phyloP scores from a whole-genome alignment of 2,329 filamentous ascomycete genomes.

The Alternaria atra region DNA sequence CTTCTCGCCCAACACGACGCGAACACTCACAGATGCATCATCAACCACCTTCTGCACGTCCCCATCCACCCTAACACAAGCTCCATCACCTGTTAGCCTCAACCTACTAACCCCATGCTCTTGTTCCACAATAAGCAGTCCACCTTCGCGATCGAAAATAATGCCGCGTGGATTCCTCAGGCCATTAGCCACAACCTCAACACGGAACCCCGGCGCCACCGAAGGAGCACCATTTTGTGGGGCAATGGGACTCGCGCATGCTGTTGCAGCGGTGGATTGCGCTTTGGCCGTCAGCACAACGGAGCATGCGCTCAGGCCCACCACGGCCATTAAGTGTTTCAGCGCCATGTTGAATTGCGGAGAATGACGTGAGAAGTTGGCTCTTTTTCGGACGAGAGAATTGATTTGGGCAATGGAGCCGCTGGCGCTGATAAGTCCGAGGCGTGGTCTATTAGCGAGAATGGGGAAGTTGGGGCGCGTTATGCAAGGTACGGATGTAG shows the following conservation, averaged over 20 bases:
- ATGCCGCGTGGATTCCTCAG: conserved; percentile 58
- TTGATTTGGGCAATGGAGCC: conserved; percentile 2
- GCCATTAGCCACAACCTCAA: conserved; percentile 57
- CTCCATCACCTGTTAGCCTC: conserved; percentile 43
- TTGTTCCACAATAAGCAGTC: conserved; percentile 60
- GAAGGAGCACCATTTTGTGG: conserved; percentile 53
- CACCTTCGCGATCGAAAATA: conserved; percentile 58
- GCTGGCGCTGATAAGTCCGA: conserved; percentile 2
- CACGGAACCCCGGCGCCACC: conserved; percentile 54
- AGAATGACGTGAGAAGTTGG: conserved; percentile 24
- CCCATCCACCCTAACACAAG: conserved; percentile 42
- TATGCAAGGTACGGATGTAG: conserved; percentile 18
- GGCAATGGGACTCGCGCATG: conserved; percentile 50
- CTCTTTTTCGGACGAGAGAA: neutral
- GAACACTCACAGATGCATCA: conserved; percentile 39
- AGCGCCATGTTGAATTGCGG: conserved; percentile 27
- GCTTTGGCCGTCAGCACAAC: conserved; percentile 34
- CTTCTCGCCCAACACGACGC: neutral
- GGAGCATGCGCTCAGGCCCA: conserved; percentile 25
- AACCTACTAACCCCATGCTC: conserved; percentile 52
- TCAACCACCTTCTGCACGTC: conserved; percentile 34
- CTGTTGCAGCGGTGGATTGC: conserved; percentile 31
- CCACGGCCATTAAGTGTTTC: conserved; percentile 35
- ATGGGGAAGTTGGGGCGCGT: neutral
- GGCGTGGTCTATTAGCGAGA: neutral